Evolutionary conservation across 2,329 filamentous ascomycete genomes (phyloP).

Genomic region (Hypoxylon sp.): DNA sequence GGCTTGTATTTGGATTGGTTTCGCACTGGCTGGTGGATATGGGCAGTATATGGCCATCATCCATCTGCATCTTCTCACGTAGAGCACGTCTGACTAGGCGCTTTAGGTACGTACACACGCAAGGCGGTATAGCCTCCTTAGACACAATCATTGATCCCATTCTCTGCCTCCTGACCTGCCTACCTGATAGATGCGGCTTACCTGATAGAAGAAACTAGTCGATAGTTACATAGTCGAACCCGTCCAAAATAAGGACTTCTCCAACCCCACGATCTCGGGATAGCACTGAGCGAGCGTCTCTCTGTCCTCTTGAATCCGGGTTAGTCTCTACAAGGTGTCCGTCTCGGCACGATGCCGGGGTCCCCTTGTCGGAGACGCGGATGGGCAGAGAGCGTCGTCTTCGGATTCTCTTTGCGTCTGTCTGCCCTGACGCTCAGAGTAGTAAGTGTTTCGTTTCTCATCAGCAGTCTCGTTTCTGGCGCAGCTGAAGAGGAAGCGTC

Average conservation of each 20-base stretch:
- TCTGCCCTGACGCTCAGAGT: neutral
- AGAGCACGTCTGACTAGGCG: too few relatives aligned
- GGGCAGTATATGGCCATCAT: neutral
- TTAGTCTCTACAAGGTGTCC: constrained; percentile 19
- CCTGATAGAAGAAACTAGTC: too few relatives aligned
- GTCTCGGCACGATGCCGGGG: constrained; percentile 24
- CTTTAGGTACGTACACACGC: too few relatives aligned
- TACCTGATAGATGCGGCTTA: too few relatives aligned
- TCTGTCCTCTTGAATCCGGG: neutral
- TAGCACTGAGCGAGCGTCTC: constrained; percentile 34
- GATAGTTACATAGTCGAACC: neutral
- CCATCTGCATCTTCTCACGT: too few relatives aligned
- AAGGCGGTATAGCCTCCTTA: too few relatives aligned
- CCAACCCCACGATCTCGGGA: constrained; percentile 37
- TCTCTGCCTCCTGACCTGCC: too few relatives aligned
- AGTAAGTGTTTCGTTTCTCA: neutral
- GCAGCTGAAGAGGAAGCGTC: neutral
- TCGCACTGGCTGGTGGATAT: too few relatives aligned
- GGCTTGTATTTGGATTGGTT: neutral
- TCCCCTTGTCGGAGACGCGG: constrained; percentile 22
- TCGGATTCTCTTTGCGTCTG: neutral
- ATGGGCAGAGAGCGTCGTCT: neutral
- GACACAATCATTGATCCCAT: too few relatives aligned
- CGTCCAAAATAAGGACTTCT: too few relatives aligned
- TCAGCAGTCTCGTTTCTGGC: neutral